These are phyloP conservation scores for Exserohilum turcica DNA, from an alignment of 2,329 filamentous ascomycete genomes.

Conservation along the genomic window DNA sequence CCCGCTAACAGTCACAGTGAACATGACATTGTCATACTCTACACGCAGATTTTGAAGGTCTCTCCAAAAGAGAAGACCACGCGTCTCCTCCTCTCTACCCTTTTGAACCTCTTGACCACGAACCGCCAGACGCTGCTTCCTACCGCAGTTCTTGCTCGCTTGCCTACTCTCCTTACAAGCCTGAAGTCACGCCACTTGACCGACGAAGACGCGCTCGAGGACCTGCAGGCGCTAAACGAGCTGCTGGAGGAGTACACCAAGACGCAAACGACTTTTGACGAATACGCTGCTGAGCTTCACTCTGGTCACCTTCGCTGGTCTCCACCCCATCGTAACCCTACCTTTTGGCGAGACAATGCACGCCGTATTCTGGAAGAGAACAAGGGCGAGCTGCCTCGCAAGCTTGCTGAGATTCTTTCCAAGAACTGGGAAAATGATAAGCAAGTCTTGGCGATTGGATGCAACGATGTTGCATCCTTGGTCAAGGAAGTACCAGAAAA, in stretches of 20 bases:
- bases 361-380: conserved; percentile 83
- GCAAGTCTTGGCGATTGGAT: conserved; percentile 86
- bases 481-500: conserved; percentile 90
- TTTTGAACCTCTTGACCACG: conserved; percentile 82
- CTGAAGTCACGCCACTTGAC: conserved; percentile 59
- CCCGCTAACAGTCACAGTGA: conserved; percentile 63
- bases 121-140: conserved; percentile 74
- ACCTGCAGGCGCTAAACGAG: conserved; percentile 53
- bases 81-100: conserved; percentile 83
- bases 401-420: conserved; percentile 83
- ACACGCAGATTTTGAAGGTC: conserved; percentile 86
- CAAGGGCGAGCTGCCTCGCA: conserved; percentile 76
- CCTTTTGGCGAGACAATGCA: conserved; percentile 92
- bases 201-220: conserved; percentile 59
- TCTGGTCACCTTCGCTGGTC: conserved; percentile 91
- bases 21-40: conserved; percentile 88
- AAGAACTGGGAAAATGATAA: conserved; percentile 84
- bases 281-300: conserved; percentile 79
- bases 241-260: conserved; percentile 86
- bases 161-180: conserved; percentile 67
- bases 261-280: conserved; percentile 69
- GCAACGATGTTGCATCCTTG: conserved; percentile 86
- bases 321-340: conserved; percentile 81
- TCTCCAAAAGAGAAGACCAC: conserved; percentile 99
- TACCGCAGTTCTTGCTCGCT: conserved; percentile 81